phyloP scores from a whole-genome alignment of 192 early-diverging fungal genomes.

The Geranomyces michiganensis region DNA sequence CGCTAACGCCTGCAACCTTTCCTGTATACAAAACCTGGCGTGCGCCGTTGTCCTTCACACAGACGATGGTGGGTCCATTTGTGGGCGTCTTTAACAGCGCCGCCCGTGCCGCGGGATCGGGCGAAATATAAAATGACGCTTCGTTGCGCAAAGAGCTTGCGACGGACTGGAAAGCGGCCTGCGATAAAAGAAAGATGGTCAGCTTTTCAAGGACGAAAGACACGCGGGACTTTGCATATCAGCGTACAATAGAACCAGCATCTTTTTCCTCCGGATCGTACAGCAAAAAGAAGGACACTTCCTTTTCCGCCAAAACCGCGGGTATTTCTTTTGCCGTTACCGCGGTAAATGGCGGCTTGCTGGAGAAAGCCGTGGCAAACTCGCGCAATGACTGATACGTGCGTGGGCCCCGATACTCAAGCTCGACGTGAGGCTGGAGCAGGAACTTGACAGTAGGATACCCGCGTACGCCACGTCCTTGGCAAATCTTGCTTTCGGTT shows the following conservation, averaged over 20 bases:
- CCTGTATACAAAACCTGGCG: background rate
- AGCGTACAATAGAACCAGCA: no score
- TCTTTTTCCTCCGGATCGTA: slow-evolving; percentile 35
- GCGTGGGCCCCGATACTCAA: slow-evolving; percentile 51
- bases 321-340: slow-evolving; percentile 36
- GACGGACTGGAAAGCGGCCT: slow-evolving; percentile 7
- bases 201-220: no score
- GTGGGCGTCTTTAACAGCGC: slow-evolving; percentile 4
- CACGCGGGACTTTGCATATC: no score
- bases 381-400: slow-evolving; percentile 52
- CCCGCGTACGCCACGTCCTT: slow-evolving; percentile 69
- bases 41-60: slow-evolving; percentile 63
- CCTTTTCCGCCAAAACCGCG: slow-evolving; percentile 15
- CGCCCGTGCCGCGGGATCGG: slow-evolving; percentile 21
- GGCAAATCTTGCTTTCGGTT: slow-evolving; percentile 60
- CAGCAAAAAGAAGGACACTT: slow-evolving; percentile 39
- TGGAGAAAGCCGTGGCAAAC: slow-evolving; percentile 50
- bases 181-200: no score
- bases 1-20: no score
- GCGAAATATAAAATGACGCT: slow-evolving; percentile 28
- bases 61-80: slow-evolving; percentile 52
- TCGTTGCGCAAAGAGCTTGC: slow-evolving; percentile 20
- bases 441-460: slow-evolving; percentile 83
- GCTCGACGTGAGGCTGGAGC: slow-evolving; percentile 37
- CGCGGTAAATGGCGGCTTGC: slow-evolving; percentile 45